These are phyloP conservation scores for Auricularia sp. DNA, from an alignment of 768 basidiomycete genomes.

Conservation along the genomic window DNA sequence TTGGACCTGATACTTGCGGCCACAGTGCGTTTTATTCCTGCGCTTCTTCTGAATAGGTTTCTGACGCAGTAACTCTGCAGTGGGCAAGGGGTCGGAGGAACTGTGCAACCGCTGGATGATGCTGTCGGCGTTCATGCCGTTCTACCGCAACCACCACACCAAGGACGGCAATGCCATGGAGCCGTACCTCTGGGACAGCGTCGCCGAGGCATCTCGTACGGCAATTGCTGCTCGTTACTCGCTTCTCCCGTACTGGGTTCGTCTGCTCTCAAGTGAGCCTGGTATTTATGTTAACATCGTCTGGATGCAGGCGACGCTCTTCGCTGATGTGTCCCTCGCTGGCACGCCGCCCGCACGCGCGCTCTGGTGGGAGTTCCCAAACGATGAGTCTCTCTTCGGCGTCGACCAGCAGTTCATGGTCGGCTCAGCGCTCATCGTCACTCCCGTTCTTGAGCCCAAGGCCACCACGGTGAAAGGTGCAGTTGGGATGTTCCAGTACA, in stretches of 20 bases:
- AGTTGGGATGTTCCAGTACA: slow-evolving; percentile 36
- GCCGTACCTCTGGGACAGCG: slow-evolving; percentile 23
- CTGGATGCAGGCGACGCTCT: slow-evolving; percentile 23
- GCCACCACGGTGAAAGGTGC: slow-evolving; percentile 13
- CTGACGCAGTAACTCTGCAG: slow-evolving; percentile 2
- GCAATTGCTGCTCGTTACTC: slow-evolving; percentile 20
- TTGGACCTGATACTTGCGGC: slow-evolving; percentile 12
- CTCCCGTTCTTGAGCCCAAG: slow-evolving; percentile 14
- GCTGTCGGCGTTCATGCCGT: slow-evolving; percentile 23
- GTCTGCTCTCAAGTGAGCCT: slow-evolving; percentile 19
- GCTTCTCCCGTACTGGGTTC: slow-evolving; percentile 19
- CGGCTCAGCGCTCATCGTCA: slow-evolving; percentile 21
- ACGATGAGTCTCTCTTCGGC: slow-evolving; percentile 12
- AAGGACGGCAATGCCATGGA: slow-evolving; percentile 15
- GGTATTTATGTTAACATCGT: slow-evolving; percentile 32
- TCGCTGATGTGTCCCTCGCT: slow-evolving; percentile 4
- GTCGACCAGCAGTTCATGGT: slow-evolving; percentile 22
- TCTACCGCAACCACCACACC: slow-evolving; percentile 23
- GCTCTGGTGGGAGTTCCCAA: slow-evolving; percentile 21
- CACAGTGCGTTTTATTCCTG: background rate
- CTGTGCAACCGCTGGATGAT: slow-evolving; percentile 24
- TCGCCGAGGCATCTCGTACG: slow-evolving; percentile 19
- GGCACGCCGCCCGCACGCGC: slow-evolving; percentile 20
- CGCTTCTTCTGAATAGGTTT: background rate
- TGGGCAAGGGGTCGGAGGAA: slow-evolving; percentile 20